A percentile compares a stretch with the other conserved stretches of the same genome.
Evolutionary conservation across 805 yeast species (phyloP).

Genomic region (Grigorovia humatica): DNA sequence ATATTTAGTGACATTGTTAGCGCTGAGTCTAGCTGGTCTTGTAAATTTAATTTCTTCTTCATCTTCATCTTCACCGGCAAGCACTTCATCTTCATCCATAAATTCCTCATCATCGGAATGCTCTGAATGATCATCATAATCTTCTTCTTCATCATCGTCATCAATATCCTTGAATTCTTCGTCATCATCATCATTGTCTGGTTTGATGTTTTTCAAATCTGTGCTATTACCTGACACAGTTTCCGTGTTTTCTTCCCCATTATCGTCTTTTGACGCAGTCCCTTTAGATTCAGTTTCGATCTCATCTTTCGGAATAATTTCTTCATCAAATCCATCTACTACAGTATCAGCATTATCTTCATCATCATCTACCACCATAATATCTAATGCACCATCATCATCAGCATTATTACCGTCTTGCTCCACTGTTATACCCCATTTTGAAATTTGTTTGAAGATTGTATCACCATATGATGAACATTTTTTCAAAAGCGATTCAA

Average conservation of each 20-base stretch:
- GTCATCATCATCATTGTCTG: not conserved
- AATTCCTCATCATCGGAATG: conserved; percentile 22
- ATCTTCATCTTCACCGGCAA: conserved; percentile 14
- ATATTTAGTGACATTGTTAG: conserved; percentile 29
- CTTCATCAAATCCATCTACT: conserved; percentile 25
- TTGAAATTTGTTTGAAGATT: conserved; percentile 60
- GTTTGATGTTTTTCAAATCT: too few relatives aligned
- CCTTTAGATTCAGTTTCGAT: too few relatives aligned
- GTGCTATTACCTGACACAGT: not conserved
- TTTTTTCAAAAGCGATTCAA: conserved; percentile 77
- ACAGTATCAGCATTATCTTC: conserved; percentile 22
- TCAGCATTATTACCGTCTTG: conserved; percentile 41
- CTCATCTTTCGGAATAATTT: conserved; percentile 9
- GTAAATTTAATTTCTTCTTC: conserved; percentile 20
- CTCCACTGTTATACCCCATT: conserved; percentile 78
- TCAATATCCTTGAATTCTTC: not conserved
- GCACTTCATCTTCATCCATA: conserved; percentile 22
- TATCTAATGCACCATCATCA: conserved; percentile 5
- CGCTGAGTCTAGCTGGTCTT: conserved; percentile 4
- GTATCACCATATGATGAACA: conserved; percentile 70
- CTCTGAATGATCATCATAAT: conserved; percentile 26
- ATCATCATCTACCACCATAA: conserved; percentile 22
- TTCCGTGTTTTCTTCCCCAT: not conserved
- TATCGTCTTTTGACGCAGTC: not conserved
- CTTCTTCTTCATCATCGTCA: not conserved